Evolutionary conservation across 345 rosid species (phyloP), one percentile per base, ranked within the genome.

Genomic region (Brassica nigra): DNA sequence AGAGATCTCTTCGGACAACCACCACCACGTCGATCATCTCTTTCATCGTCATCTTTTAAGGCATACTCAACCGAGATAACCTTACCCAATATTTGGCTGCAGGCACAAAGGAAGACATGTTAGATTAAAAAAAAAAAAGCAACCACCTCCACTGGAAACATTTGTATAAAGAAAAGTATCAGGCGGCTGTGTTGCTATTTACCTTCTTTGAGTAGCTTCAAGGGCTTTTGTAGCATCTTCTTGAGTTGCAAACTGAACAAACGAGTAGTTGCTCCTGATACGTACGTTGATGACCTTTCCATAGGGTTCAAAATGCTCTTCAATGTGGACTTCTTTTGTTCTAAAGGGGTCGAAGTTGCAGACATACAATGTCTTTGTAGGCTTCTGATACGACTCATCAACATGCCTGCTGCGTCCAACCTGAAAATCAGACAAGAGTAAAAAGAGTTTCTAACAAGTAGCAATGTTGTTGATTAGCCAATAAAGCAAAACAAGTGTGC

Each of bases 41-140:
- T 87, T 78, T 91, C 95, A 72, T 82, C 84, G 27, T 87, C 97
- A 84, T 87, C 97, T 81, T 85, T 85, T 67, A 91, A 44, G 52
- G 97, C 98, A 84, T 94, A 92, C 85, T 94, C 97, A 33, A 94
- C 92, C 7, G 96, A 87, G 5, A 93, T 89, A 33, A 90, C 90
- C 74, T 94, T 86, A 83, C 89, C 97, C 83, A 92, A 62, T 81
- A 94, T 80, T 81, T 88, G 89, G 87, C 97, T 90, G 92, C 33
- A 12, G 10, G 54, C 31, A 33, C 62, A 67, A 59, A 23, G 7
- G 6, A 5, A 18, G 16, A 49, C n/a, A n/a, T n/a, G 18, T 23
- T 20, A 23, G 68, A 18, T 11, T 4, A 27, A 9, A 4, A 44
- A 37, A 44, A 44, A 11, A 44, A 1, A 3, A 5, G 4, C 47